phyloP scores from a whole-genome alignment of 2,329 filamentous ascomycete species.

The Arthrobotrys iridis region DNA sequence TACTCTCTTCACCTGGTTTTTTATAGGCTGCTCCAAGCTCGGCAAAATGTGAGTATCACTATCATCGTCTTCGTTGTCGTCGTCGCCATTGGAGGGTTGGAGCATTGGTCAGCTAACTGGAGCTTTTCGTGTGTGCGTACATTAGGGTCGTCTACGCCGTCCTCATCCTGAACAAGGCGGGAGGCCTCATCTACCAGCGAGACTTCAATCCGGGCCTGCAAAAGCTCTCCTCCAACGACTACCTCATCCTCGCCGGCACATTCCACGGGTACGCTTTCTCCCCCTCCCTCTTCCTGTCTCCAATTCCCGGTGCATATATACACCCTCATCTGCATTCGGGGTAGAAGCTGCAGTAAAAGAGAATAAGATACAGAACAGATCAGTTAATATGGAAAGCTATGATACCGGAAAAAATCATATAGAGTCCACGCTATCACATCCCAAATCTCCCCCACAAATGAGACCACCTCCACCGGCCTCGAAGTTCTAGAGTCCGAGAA shows the following conservation, averaged over 20 bases:
- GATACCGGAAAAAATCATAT: background rate
- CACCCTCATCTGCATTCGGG: background rate
- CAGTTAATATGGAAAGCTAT: constrained; percentile 56
- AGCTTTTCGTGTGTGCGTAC: constrained; percentile 18
- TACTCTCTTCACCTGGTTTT: no score
- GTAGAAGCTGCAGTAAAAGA: no score
- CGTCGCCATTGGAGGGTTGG: no score
- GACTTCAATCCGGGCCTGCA: constrained; percentile 88
- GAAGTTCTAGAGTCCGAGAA: constrained; percentile 94
- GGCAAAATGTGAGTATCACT: background rate
- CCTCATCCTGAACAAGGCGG: constrained; percentile 98
- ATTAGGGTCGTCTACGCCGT: constrained; percentile 97
- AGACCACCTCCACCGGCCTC: constrained; percentile 74
- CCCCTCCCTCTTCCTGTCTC: no score
- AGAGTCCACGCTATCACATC: constrained; percentile 74
- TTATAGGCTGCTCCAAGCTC: background rate
- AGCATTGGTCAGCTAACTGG: constrained; percentile 2
- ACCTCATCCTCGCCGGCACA: constrained; percentile 93
- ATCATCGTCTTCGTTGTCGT: background rate
- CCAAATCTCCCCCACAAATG: constrained; percentile 61
- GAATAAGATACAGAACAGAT: no score
- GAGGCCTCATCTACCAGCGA: constrained; percentile 93
- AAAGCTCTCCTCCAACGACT: constrained; percentile 93
- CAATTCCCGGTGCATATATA: no score
- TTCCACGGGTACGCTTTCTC: constrained; percentile 80